Conservation (phyloP, 2,329 filamentous ascomycete genomes). For the Beauveria caledonica region DNA sequence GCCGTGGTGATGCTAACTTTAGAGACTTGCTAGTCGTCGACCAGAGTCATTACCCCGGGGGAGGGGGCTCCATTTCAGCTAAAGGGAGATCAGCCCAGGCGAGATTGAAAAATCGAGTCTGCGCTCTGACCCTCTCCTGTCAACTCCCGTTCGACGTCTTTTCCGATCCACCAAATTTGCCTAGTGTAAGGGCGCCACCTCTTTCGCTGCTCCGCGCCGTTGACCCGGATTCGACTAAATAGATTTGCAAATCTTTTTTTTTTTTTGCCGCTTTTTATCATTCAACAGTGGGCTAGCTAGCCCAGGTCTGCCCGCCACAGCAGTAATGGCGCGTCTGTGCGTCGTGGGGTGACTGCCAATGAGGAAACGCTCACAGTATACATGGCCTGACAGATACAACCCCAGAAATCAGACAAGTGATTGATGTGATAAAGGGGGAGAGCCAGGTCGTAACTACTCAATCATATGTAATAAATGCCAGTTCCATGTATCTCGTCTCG, state of each 20-base stretch:
- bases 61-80: neutral
- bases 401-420: neutral
- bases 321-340: slow-evolving; percentile 3
- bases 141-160: neutral
- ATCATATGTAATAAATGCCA: neutral
- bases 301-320: neutral
- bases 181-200: neutral
- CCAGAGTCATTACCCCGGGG: neutral
- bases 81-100: too few species aligned
- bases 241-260: neutral
- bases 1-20: neutral
- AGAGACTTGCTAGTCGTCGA: neutral
- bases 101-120: neutral
- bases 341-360: neutral
- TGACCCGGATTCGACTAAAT: neutral
- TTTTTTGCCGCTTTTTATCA: neutral
- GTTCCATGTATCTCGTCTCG: neutral
- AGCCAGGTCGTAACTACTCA: too few species aligned
- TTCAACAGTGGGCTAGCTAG: neutral
- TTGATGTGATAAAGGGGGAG: neutral
- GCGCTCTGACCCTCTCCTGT: neutral
- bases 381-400: neutral
- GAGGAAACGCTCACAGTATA: neutral
- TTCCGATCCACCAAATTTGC: neutral
- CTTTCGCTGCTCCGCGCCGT: neutral